Conservation (phyloP, 805 yeast species). For the Nadsonia fulvescens region DNA sequence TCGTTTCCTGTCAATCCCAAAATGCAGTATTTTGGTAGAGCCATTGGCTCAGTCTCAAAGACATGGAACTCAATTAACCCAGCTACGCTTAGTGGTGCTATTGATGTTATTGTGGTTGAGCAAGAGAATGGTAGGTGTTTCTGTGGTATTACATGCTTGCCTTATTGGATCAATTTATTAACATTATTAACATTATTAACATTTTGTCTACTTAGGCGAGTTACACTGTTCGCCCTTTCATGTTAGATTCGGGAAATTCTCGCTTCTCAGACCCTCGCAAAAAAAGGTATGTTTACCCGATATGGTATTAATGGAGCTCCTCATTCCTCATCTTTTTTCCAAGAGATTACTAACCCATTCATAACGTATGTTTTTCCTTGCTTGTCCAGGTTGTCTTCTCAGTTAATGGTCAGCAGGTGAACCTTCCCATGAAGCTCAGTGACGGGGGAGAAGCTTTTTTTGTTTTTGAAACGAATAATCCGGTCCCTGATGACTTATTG, state of each 20-base stretch:
- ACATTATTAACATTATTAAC: too few relatives aligned
- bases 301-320: too few relatives aligned
- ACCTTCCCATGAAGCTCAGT: slow-evolving; percentile 85
- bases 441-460: slow-evolving; percentile 97
- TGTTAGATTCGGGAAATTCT: slow-evolving; percentile 87
- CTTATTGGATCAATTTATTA: too few relatives aligned
- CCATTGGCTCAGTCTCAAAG: slow-evolving; percentile 83
- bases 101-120: slow-evolving; percentile 87
- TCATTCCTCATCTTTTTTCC: too few relatives aligned
- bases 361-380: neutral
- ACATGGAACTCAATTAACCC: slow-evolving; percentile 96
- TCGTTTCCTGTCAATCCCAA: too few relatives aligned
- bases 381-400: slow-evolving; percentile 44
- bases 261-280: slow-evolving; percentile 79
- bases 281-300: slow-evolving; percentile 32
- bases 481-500: slow-evolving; percentile 56
- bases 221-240: slow-evolving; percentile 90
- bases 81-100: slow-evolving; percentile 88
- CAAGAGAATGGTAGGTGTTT: slow-evolving; percentile 51
- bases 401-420: slow-evolving; percentile 65
- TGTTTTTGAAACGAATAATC: slow-evolving; percentile 67
- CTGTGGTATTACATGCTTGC: too few relatives aligned
- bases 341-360: too few relatives aligned
- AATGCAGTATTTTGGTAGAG: slow-evolving; percentile 98
- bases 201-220: slow-evolving; percentile 30